A percentile compares a stretch with the other conserved stretches of the same genome.
Evolutionary conservation across 345 rosid species (phyloP).

Genomic region (Eucalyptus marginata): DNA sequence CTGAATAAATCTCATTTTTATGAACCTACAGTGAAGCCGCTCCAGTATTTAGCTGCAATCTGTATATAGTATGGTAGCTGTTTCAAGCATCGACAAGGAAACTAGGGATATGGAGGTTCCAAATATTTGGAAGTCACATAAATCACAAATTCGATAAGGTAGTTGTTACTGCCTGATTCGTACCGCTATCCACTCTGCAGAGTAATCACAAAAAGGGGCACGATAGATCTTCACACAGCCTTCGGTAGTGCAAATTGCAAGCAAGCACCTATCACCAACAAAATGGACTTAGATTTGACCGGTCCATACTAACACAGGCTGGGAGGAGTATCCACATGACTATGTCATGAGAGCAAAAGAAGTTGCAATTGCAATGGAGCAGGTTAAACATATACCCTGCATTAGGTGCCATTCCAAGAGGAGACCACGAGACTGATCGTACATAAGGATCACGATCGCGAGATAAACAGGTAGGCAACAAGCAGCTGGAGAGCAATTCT

Average conservation of each 20-base stretch:
- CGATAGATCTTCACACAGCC: constrained; percentile 82
- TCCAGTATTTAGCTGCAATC: not conserved
- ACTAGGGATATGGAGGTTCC: not conserved
- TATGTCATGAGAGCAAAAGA: not conserved
- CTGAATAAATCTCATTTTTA: not conserved
- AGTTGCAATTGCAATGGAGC: not conserved
- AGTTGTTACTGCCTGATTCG: not conserved
- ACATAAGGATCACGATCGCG: constrained; percentile 61
- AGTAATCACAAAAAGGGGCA: constrained; percentile 70
- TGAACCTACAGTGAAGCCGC: not conserved
- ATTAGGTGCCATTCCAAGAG: constrained; percentile 79
- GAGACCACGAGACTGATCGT: constrained; percentile 90
- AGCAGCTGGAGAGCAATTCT: constrained; percentile 52
- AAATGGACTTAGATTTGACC: not conserved
- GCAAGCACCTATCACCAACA: constrained; percentile 49
- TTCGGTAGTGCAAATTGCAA: constrained; percentile 75
- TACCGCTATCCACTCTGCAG: constrained; percentile 96
- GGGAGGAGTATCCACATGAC: not conserved
- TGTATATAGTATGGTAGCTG: not conserved
- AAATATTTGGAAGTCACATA: not conserved
- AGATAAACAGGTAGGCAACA: constrained; percentile 56
- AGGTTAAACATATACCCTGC: constrained; percentile 35
- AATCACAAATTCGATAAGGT: not conserved
- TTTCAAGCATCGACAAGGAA: not conserved
- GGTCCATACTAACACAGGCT: not conserved